Percentiles rank a stretch among this genome's conserved stretches.
Evolutionary conservation across 2,329 filamentous ascomycete species (phyloP).

Genomic region (Aureobasidium uvarum): DNA sequence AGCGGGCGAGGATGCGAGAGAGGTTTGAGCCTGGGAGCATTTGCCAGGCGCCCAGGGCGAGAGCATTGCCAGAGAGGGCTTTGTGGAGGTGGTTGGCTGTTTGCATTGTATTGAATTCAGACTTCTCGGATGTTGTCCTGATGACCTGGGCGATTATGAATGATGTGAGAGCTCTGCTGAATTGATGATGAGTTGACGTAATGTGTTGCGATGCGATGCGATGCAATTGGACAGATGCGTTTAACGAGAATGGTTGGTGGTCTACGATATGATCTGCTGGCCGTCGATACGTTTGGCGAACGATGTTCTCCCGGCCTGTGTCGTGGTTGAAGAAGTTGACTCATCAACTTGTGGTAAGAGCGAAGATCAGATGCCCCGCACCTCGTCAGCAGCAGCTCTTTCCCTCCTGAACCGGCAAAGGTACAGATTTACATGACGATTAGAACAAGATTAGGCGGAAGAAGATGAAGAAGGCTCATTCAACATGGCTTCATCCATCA

Average conservation of each 20-base stretch:
- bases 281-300: not conserved
- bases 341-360: not conserved
- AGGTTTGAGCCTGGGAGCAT: slow-evolving; percentile 56
- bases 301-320: not conserved
- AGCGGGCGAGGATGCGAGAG: slow-evolving; percentile 53
- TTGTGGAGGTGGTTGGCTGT: slow-evolving; percentile 54
- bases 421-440: not conserved
- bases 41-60: slow-evolving; percentile 59
- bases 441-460: not conserved
- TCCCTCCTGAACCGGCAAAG: not conserved
- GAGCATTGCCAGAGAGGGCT: slow-evolving; percentile 50
- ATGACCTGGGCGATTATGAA: not conserved
- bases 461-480: slow-evolving; percentile 27
- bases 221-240: not conserved
- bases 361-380: slow-evolving; percentile 15
- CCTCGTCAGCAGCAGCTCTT: slow-evolving; percentile 1
- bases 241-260: not conserved
- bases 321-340: not conserved
- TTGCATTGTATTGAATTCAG: slow-evolving; percentile 46
- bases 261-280: not conserved
- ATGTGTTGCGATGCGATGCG: not conserved
- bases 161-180: not conserved
- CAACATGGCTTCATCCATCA: slow-evolving; percentile 61
- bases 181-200: not conserved
- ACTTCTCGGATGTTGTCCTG: not conserved